A percentile compares a stretch with the other conserved stretches of the same genome.
Conservation (phyloP, 129 eudicot genomes). For the Kitagawia praeruptora region DNA sequence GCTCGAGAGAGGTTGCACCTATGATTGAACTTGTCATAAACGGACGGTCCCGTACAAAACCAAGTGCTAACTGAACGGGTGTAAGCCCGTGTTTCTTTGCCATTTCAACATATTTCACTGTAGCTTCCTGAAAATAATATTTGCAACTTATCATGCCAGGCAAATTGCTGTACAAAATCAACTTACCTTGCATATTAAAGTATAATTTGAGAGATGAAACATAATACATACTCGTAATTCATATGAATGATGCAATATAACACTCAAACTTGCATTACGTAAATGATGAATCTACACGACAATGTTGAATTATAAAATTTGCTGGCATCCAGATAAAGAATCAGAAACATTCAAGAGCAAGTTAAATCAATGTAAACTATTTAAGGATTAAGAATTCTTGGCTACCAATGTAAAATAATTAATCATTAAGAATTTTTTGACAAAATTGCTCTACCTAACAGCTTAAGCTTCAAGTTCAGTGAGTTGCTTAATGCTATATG, state of each 20-base stretch:
- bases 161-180: neutral
- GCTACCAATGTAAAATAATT: neutral
- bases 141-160: neutral
- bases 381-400: neutral
- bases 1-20: constrained; percentile 86
- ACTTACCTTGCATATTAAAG: neutral
- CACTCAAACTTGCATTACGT: neutral
- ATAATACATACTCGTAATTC: neutral
- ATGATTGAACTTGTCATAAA: constrained; percentile 82
- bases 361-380: neutral
- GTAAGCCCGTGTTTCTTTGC: constrained; percentile 79
- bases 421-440: too few relatives aligned
- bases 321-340: neutral
- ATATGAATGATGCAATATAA: neutral
- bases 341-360: neutral
- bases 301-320: neutral
- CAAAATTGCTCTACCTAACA: neutral
- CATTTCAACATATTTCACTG: constrained; percentile 52
- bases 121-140: constrained; percentile 60
- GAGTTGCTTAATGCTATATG: neutral
- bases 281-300: neutral
- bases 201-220: neutral
- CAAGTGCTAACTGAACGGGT: constrained; percentile 74
- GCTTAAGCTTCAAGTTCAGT: neutral
- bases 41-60: constrained; percentile 74